Base-by-base conservation (phyloP, 108 stramenopile species). In the Schizochytrium sp. region DNA sequence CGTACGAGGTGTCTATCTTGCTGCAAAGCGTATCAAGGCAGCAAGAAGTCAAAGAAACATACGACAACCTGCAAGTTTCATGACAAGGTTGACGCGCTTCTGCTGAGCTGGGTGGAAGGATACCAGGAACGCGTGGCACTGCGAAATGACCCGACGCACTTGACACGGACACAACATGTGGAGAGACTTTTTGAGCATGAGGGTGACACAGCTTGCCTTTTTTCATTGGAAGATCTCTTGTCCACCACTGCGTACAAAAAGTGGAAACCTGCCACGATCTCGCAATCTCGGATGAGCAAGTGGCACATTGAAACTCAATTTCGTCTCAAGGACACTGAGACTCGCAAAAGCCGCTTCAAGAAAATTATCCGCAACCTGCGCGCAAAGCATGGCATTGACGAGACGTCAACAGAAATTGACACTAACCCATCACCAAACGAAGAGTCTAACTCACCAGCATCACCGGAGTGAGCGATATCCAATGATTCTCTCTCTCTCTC, bases 281-380 rank as follows among this genome's bases (percentile, higher is more conserved):
- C 64, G 64, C 64, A 69, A 44, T 69, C 64, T 38, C 64, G 64
- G 42, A 69, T 69, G 64, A 69, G 64, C 64, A 69, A 69, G 64
- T 69, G 64, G 64, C 64, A 69, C 64, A 69, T 69, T 69, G 64
- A 69, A 44, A 69, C 64, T 38, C 64, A 69, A 15, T 69, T 69
- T 38, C 64, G 64, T 0, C 64, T 38, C 64, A 38, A 69, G 42
- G 64, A 69, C 2, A 69, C 64, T 7, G 64, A 69, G 28, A 28
- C 64, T 7, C 64, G 64, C 64, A 38, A 38, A 15, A 8, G 44
- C 42, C 64, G 64, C 64, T 69, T 69, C 64, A 69, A 69, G 64
- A 38, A 38, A 1, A 44, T 69, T 44, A 38, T 69, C 64, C 40
- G 44, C 10, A 38, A 44, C 12, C 12, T 69, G 42, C 64, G 44